phyloP scores from a whole-genome alignment of 345 rosid species.

The Salix purpurea region DNA sequence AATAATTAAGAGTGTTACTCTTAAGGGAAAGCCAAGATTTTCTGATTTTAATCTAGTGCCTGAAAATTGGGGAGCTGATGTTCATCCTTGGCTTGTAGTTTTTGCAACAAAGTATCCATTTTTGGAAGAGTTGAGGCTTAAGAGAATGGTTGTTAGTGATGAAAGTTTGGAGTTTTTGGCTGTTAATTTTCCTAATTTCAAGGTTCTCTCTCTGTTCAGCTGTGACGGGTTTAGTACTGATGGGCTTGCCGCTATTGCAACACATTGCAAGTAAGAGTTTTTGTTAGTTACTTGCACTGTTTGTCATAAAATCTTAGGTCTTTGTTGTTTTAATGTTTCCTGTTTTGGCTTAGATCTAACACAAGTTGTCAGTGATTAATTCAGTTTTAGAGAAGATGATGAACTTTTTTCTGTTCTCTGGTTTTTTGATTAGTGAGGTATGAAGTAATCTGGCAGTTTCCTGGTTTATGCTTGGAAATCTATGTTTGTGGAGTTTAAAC shows the following conservation, averaged over 20 bases:
- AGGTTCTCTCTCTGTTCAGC: slow-evolving; percentile 49
- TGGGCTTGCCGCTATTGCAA: slow-evolving; percentile 54
- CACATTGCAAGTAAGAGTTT: slow-evolving; percentile 53
- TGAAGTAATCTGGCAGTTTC: slow-evolving; percentile 5
- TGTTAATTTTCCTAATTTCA: slow-evolving; percentile 42
- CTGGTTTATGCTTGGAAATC: slow-evolving; percentile 1
- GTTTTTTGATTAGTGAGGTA: neutral
- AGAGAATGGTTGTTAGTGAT: slow-evolving; percentile 65
- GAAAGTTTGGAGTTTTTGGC: slow-evolving; percentile 58
- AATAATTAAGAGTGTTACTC: slow-evolving; percentile 45
- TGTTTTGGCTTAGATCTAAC: neutral
- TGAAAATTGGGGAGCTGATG: slow-evolving; percentile 63
- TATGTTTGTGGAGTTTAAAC: neutral
- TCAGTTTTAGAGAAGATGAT: neutral
- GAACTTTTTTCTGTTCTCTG: neutral
- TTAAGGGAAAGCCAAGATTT: slow-evolving; percentile 72
- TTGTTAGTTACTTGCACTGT: neutral
- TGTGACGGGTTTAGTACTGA: slow-evolving; percentile 67
- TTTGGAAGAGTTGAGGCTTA: slow-evolving; percentile 57
- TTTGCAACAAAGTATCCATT: slow-evolving; percentile 49
- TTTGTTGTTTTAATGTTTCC: neutral
- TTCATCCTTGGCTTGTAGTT: slow-evolving; percentile 51
- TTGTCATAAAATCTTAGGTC: neutral
- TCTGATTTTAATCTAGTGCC: slow-evolving; percentile 70
- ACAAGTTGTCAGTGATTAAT: neutral